These are phyloP conservation scores for Gymnopus androsaceus DNA, from an alignment of 1,284 basidiomycete species.

Conservation along the genomic window DNA sequence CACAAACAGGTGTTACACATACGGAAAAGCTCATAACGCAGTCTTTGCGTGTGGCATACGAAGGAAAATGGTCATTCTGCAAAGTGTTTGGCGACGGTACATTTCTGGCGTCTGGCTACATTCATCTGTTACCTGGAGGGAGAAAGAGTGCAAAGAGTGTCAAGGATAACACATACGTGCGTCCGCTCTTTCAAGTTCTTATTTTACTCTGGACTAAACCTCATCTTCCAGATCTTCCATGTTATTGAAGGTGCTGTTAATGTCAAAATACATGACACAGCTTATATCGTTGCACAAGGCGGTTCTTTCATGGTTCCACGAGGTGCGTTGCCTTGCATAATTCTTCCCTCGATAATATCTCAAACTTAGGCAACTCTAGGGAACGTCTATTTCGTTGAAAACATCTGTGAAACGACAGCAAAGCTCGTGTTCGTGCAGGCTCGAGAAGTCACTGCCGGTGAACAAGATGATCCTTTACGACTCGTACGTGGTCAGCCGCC, in stretches of 20 bases:
- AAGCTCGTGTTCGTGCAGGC: conserved; percentile 22
- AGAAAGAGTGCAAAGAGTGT: conserved; percentile 19
- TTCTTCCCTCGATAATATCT: not conserved
- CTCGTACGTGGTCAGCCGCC: conserved; percentile 13
- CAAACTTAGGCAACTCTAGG: conserved; percentile 6
- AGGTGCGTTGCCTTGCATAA: conserved; percentile 5
- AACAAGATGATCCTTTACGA: conserved; percentile 20
- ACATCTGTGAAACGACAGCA: conserved; percentile 17
- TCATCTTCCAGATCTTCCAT: conserved; percentile 17
- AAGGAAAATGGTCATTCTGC: conserved; percentile 17
- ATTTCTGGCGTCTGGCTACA: conserved; percentile 19
- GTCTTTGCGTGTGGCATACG: conserved; percentile 2
- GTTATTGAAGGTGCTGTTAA: conserved; percentile 21
- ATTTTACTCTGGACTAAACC: not conserved
- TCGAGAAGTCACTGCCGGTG: conserved; percentile 16
- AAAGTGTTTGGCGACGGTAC: conserved; percentile 19
- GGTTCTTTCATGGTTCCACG: conserved; percentile 22
- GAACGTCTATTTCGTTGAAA: conserved; percentile 22
- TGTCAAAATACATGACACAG: conserved; percentile 19
- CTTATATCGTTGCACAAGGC: conserved; percentile 16
- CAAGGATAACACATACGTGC: conserved; percentile 22
- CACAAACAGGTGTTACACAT: conserved; percentile 12
- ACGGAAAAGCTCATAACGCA: conserved; percentile 12
- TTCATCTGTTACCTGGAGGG: conserved; percentile 9
- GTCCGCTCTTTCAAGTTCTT: conserved; percentile 1